A percentile compares a stretch with the other conserved stretches of the same genome.
phyloP scores from a whole-genome alignment of 176 grass and related monocot species.

The Neostapfia colusana region DNA sequence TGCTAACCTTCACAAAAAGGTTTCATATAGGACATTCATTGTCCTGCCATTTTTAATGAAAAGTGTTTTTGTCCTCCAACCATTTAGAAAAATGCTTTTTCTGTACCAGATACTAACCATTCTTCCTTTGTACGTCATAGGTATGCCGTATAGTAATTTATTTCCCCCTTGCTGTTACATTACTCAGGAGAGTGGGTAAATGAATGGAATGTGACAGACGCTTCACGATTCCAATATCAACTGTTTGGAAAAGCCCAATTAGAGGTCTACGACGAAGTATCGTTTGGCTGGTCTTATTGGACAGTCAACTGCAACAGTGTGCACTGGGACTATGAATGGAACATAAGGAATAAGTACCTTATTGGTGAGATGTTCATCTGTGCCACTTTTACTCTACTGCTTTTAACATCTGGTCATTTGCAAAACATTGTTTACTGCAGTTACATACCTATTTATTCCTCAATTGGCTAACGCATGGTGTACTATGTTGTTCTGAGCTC shows the following conservation, averaged over 20 bases:
- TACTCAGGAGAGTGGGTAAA: slow-evolving; percentile 93
- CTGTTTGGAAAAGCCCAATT: slow-evolving; percentile 77
- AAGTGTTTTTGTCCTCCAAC: background rate
- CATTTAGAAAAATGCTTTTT: background rate
- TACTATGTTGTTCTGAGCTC: slow-evolving; percentile 11
- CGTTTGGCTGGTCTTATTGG: slow-evolving; percentile 95
- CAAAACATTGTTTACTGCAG: background rate
- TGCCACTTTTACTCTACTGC: background rate
- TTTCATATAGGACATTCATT: background rate
- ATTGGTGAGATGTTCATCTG: slow-evolving; percentile 52
- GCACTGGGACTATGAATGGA: slow-evolving; percentile 93
- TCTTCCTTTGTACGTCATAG: background rate
- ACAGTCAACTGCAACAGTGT: slow-evolving; percentile 71
- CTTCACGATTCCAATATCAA: slow-evolving; percentile 68
- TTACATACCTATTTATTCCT: background rate
- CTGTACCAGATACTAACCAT: background rate
- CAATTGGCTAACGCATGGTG: background rate
- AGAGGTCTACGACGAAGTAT: slow-evolving; percentile 73
- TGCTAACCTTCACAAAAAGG: background rate
- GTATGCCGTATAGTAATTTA: background rate
- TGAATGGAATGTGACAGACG: slow-evolving; percentile 73
- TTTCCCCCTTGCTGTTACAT: background rate
- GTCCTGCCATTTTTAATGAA: background rate
- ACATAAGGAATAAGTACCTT: slow-evolving; percentile 62
- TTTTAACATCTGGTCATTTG: background rate